Evolutionary conservation across 106 monocot genomes (phyloP).

Genomic region (Xerophyta viscosa): DNA sequence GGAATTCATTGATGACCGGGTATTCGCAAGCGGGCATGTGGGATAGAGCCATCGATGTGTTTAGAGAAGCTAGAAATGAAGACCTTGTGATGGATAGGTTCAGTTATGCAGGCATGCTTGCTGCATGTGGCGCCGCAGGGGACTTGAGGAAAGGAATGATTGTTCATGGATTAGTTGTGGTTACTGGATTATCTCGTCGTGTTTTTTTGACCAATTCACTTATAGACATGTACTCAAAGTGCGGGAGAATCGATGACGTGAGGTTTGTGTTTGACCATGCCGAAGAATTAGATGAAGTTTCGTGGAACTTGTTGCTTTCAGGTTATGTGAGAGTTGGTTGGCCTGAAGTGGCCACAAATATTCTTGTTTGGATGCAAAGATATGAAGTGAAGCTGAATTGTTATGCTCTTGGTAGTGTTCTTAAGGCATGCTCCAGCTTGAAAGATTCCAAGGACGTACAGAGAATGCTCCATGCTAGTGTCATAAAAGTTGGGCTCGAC

Average conservation of each 20-base stretch:
- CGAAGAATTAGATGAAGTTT: constrained; percentile 36
- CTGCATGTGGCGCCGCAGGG: constrained; percentile 13
- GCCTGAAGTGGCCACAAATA: constrained; percentile 16
- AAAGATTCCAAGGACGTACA: constrained; percentile 12
- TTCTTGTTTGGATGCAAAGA: constrained; percentile 29
- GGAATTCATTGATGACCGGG: neutral
- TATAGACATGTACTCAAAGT: constrained; percentile 40
- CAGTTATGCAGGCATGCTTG: constrained; percentile 20
- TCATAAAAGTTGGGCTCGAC: constrained; percentile 34
- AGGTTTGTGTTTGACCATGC: constrained; percentile 34
- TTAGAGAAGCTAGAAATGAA: constrained; percentile 5
- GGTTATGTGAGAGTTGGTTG: constrained; percentile 22
- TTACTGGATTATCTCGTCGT: constrained; percentile 9
- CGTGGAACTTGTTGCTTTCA: constrained; percentile 55
- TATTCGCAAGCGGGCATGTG: neutral
- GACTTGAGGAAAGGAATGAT: constrained; percentile 23
- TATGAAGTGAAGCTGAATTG: constrained; percentile 30
- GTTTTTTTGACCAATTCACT: constrained; percentile 32
- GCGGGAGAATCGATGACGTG: constrained; percentile 28
- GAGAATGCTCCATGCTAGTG: constrained; percentile 34
- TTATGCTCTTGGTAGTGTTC: constrained; percentile 35
- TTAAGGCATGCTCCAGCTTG: constrained; percentile 26
- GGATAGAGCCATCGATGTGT: neutral
- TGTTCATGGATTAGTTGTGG: constrained; percentile 26
- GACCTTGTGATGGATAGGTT: constrained; percentile 17